These are phyloP conservation scores for Teunomyces gatunensis DNA, from an alignment of 805 yeast genomes.

Conservation along the genomic window DNA sequence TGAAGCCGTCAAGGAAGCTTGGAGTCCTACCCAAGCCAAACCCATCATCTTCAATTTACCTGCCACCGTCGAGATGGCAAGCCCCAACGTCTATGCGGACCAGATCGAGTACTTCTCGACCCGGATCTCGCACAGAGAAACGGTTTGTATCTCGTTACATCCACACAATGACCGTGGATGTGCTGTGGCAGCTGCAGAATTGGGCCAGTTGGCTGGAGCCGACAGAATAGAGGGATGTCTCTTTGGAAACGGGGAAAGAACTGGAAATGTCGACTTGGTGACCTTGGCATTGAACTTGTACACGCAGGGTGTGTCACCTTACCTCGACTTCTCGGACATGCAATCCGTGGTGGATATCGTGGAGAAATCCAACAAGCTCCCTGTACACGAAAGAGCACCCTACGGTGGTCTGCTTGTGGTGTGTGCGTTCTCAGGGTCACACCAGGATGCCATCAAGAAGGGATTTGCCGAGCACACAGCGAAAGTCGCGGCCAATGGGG, in stretches of 20 bases:
- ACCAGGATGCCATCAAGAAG: conserved; percentile 85
- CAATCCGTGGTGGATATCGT: conserved; percentile 65
- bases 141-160: conserved; percentile 71
- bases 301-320: conserved; percentile 74
- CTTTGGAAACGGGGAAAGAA: conserved; percentile 85
- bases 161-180: conserved; percentile 87
- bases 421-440: conserved; percentile 83
- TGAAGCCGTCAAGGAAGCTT: conserved; percentile 71
- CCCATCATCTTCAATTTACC: conserved; percentile 82
- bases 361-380: conserved; percentile 78
- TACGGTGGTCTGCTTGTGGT: conserved; percentile 82
- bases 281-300: conserved; percentile 74
- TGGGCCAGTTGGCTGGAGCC: conserved; percentile 83
- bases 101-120: conserved; percentile 74
- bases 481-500: conserved; percentile 31
- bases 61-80: conserved; percentile 79
- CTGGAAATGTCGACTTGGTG: conserved; percentile 82
- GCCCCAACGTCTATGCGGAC: conserved; percentile 82
- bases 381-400: conserved; percentile 76
- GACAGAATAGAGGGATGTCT: conserved; percentile 84
- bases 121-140: conserved; percentile 62
- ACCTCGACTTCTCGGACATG: conserved; percentile 69
- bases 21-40: conserved; percentile 63
- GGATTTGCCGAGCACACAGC: conserved; percentile 58
- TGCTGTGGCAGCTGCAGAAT: conserved; percentile 85